These are phyloP conservation scores for Cystofilobasidium bisporidii DNA, from an alignment of 768 basidiomycete genomes.

Conservation along the genomic window DNA sequence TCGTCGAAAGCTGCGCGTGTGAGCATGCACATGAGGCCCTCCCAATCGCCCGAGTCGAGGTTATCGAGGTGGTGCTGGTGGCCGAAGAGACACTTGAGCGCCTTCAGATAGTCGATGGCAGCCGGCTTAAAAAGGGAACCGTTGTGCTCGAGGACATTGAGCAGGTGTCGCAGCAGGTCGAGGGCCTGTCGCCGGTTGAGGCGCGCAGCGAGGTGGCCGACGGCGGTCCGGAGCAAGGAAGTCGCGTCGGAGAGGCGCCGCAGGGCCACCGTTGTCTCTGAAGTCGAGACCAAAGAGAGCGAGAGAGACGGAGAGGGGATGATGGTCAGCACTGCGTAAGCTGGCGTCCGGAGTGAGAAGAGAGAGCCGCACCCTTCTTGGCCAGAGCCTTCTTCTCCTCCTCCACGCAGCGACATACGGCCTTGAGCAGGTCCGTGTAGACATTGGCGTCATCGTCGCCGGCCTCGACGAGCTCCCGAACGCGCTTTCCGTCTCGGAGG, in stretches of 20 bases:
- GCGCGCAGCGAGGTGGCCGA: conserved; percentile 55
- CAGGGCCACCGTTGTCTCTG: conserved; percentile 44
- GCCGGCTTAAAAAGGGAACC: conserved; percentile 53
- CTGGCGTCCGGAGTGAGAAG: not conserved
- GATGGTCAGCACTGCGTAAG: not conserved
- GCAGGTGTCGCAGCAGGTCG: not conserved
- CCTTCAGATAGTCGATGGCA: conserved; percentile 71
- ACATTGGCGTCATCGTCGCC: conserved; percentile 10
- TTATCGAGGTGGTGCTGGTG: conserved; percentile 71
- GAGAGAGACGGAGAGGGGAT: not conserved
- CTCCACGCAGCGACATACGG: conserved; percentile 57
- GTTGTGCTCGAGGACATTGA: conserved; percentile 47
- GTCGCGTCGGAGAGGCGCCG: conserved; percentile 60
- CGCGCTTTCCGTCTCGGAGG: not conserved
- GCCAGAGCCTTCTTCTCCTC: conserved; percentile 51
- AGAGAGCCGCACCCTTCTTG: conserved; percentile 35
- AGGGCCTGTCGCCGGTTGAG: conserved; percentile 44
- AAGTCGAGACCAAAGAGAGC: conserved; percentile 32
- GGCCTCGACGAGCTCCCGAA: conserved; percentile 1
- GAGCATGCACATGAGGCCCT: conserved; percentile 54
- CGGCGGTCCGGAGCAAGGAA: conserved; percentile 50
- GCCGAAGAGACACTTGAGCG: conserved; percentile 55
- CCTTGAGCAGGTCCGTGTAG: conserved; percentile 65
- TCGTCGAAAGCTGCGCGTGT: conserved; percentile 56
- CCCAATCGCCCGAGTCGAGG: conserved; percentile 57